These are phyloP conservation scores for Colletotrichum sp. DNA, from an alignment of 2,329 filamentous ascomycete species.

Conservation along the genomic window DNA sequence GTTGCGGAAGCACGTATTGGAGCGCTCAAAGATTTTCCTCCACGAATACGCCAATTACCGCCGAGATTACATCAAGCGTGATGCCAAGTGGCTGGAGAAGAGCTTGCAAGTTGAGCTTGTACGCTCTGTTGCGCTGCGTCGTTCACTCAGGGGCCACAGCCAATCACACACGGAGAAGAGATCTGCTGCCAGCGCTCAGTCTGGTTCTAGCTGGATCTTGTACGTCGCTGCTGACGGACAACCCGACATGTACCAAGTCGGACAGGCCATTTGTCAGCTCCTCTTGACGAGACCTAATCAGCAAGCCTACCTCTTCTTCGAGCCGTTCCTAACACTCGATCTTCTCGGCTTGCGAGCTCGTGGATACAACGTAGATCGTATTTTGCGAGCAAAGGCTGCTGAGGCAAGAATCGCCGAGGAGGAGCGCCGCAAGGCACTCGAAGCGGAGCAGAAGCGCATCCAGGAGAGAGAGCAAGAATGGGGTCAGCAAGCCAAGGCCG, in stretches of 20 bases:
- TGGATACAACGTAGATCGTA: constrained; percentile 96
- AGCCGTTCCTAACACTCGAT: constrained; percentile 87
- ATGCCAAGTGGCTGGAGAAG: constrained; percentile 89
- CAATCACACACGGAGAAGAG: constrained; percentile 76
- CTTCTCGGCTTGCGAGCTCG: constrained; percentile 81
- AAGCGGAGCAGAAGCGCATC: constrained; percentile 73
- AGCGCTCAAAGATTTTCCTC: constrained; percentile 88
- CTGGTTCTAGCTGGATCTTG: constrained; percentile 65
- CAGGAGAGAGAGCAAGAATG: constrained; percentile 58
- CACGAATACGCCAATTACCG: constrained; percentile 76
- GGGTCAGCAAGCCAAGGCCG: constrained; percentile 45
- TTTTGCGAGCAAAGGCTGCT: constrained; percentile 84
- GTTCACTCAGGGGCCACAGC: constrained; percentile 74
- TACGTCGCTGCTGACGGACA: constrained; percentile 73
- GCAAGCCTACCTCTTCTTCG: constrained; percentile 87
- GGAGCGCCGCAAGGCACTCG: constrained; percentile 75
- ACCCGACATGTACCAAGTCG: constrained; percentile 90
- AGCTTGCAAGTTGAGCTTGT: constrained; percentile 82
- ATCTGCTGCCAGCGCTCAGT: constrained; percentile 70
- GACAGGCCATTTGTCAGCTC: constrained; percentile 82
- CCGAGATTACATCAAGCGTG: constrained; percentile 80
- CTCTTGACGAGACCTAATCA: constrained; percentile 84
- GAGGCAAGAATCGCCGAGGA: constrained; percentile 89
- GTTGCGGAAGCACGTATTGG: constrained; percentile 81
- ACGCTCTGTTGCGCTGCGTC: constrained; percentile 76